Evolutionary conservation across 179 eudicot species (phyloP).

Genomic region (Camellia oleifera): DNA sequence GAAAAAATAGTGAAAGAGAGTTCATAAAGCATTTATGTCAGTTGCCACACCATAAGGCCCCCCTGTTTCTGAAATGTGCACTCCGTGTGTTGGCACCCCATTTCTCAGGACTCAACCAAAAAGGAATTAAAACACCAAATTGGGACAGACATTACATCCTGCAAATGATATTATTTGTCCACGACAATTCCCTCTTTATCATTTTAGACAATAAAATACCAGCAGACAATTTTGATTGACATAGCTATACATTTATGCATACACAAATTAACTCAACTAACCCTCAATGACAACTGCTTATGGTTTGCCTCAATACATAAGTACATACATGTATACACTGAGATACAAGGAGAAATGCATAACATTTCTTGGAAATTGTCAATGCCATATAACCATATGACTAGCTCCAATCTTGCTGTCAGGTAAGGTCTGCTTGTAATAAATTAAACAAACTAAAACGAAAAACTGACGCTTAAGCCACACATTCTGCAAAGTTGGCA

Average conservation of each 20-base stretch:
- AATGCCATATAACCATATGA: not conserved
- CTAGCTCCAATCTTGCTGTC: no score
- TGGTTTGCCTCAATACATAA: not conserved
- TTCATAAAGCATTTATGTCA: not conserved
- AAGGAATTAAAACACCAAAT: no score
- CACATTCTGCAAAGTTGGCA: not conserved
- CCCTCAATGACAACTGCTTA: constrained; percentile 1
- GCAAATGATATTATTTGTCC: no score
- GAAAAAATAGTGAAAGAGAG: not conserved
- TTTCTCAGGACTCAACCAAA: no score
- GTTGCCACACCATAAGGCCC: not conserved
- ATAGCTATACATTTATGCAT: not conserved
- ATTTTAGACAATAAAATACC: not conserved
- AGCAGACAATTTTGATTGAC: not conserved
- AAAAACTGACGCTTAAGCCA: not conserved
- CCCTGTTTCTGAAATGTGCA: not conserved
- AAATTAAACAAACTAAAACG: not conserved
- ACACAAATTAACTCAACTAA: not conserved
- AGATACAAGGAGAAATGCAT: not conserved
- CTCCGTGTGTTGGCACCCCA: not conserved
- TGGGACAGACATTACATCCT: no score
- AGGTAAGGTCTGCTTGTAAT: not conserved
- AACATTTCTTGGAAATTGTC: not conserved
- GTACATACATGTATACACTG: not conserved
- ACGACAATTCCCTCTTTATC: not conserved